These are phyloP conservation scores for Aegilops tauschii DNA, from an alignment of 176 grass and related monocot species.

Conservation along the genomic window DNA sequence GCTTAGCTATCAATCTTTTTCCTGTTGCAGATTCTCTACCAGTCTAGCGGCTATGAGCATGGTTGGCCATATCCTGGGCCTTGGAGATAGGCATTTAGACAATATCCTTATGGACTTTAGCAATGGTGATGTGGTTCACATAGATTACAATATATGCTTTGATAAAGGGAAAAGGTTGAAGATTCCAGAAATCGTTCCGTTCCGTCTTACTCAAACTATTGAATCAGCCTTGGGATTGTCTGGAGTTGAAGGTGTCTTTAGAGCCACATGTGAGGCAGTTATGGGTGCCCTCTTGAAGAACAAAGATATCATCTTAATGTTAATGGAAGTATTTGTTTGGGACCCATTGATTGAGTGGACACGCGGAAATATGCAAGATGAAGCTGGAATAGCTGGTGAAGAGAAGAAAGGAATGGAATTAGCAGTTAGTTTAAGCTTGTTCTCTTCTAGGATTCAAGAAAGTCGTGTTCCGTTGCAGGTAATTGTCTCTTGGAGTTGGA, in stretches of 20 bases:
- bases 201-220: conserved; percentile 93
- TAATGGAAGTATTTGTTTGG: conserved; percentile 97
- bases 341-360: conserved; percentile 96
- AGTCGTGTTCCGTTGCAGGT: conserved; percentile 98
- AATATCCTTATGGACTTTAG: conserved; percentile 97
- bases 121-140: conserved; percentile 90
- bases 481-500: conserved; percentile 23
- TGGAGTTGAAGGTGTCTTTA: conserved; percentile 82
- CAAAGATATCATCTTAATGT: conserved; percentile 97
- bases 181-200: conserved; percentile 98
- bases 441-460: conserved; percentile 95
- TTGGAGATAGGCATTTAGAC: conserved; percentile 96
- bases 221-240: conserved; percentile 91
- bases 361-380: conserved; percentile 85
- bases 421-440: conserved; percentile 97
- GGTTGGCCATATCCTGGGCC: conserved; percentile 88
- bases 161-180: conserved; percentile 97
- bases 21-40: conserved; percentile 77
- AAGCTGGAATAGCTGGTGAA: conserved; percentile 90
- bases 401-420: conserved; percentile 99
- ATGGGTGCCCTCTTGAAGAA: conserved; percentile 76
- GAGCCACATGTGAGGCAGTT: conserved; percentile 79
- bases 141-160: conserved; percentile 99
- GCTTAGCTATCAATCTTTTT: conserved; percentile 30
- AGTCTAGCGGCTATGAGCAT: conserved; percentile 96